These are phyloP conservation scores for Kodamaea kakaduensis DNA, from an alignment of 805 yeast species.

Conservation along the genomic window DNA sequence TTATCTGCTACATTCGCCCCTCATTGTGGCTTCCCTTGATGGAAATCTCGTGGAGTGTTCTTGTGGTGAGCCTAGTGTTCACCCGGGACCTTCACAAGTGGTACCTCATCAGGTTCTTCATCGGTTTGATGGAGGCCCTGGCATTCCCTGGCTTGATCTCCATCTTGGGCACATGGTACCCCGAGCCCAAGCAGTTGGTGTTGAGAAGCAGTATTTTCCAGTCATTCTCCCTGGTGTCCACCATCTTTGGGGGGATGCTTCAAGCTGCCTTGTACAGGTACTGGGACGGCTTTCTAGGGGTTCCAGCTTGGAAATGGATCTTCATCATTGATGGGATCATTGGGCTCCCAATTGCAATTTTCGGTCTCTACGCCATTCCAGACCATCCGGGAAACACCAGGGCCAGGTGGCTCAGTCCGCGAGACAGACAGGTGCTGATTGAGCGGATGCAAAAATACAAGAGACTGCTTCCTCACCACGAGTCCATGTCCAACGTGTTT, in stretches of 20 bases:
- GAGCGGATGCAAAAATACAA: conserved; percentile 6
- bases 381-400: conserved; percentile 28
- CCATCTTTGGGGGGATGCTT: conserved; percentile 17
- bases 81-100: conserved; percentile 17
- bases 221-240: conserved; percentile 11
- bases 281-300: conserved; percentile 37
- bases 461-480: conserved; percentile 4
- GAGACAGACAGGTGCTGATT: conserved; percentile 6
- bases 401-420: conserved; percentile 9
- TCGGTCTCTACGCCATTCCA: conserved; percentile 44
- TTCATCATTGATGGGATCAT: conserved; percentile 35
- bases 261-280: conserved; percentile 18
- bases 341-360: conserved; percentile 32
- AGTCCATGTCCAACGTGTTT: conserved; percentile 1
- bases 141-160: conserved; percentile 16
- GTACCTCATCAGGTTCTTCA: conserved; percentile 18
- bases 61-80: conserved; percentile 32
- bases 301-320: conserved; percentile 46
- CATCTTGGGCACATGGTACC: conserved; percentile 21
- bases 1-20: conserved; percentile 23
- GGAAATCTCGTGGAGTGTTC: conserved; percentile 34
- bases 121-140: conserved; percentile 25
- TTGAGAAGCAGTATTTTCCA: conserved; percentile 14
- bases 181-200: conserved; percentile 18
- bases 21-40: conserved; percentile 28